Conservation (phyloP, 1,139 yeast genomes). For the Candida pseudoviswanathii region DNA sequence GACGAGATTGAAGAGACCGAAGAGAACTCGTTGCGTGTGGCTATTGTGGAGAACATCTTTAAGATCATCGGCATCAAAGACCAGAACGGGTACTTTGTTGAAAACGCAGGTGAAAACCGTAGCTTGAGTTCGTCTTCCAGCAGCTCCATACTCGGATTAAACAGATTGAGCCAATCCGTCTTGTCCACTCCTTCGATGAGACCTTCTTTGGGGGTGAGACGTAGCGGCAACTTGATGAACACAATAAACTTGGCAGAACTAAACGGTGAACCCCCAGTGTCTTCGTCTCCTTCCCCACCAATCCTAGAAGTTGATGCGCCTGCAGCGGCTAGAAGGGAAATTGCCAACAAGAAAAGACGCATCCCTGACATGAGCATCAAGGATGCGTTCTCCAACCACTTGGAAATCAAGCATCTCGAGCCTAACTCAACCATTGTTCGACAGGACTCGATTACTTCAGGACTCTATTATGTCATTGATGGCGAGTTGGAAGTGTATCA, state of each 20-base stretch:
- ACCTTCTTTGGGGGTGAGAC: constrained; percentile 8
- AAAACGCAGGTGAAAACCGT: constrained; percentile 5
- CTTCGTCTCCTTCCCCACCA: not conserved
- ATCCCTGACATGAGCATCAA: constrained; percentile 37
- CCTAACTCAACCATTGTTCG: constrained; percentile 60
- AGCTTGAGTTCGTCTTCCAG: constrained; percentile 14
- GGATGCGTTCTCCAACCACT: constrained; percentile 61
- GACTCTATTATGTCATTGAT: constrained; percentile 76
- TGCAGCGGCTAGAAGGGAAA: not conserved
- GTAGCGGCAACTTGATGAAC: constrained; percentile 13
- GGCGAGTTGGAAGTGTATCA: constrained; percentile 70
- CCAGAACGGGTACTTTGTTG: constrained; percentile 11
- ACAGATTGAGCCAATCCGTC: constrained; percentile 6
- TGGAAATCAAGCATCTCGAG: constrained; percentile 58
- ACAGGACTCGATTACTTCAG: constrained; percentile 69
- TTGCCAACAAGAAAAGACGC: constrained; percentile 4
- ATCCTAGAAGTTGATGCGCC: not conserved
- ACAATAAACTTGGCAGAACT: constrained; percentile 12
- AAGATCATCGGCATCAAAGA: constrained; percentile 65
- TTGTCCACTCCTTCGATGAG: constrained; percentile 8
- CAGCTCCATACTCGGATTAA: constrained; percentile 12
- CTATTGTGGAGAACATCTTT: constrained; percentile 77
- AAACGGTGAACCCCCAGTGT: not conserved
- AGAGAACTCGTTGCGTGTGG: constrained; percentile 67
- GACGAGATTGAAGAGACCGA: constrained; percentile 73